Percentiles rank a stretch among this genome's conserved stretches.
phyloP scores from a whole-genome alignment of 148 eudicot species.

The Amaranthus hypochondriacus region DNA sequence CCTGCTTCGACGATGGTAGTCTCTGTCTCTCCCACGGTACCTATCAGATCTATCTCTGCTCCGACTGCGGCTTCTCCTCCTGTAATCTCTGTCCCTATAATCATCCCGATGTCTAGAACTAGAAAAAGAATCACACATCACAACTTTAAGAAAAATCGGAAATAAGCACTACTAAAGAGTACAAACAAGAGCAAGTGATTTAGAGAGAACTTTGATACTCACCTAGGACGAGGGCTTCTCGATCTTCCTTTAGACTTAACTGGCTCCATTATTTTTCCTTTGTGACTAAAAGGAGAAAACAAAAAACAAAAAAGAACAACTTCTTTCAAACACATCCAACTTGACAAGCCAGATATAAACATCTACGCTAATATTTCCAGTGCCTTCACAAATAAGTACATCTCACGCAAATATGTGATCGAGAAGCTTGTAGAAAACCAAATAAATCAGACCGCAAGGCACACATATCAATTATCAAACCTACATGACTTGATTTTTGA shows the following conservation, averaged over 20 bases:
- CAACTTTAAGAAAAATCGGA: background rate
- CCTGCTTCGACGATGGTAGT: slow-evolving; percentile 51
- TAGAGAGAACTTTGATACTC: background rate
- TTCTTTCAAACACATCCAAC: background rate
- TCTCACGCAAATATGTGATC: background rate
- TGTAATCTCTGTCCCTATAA: slow-evolving; percentile 42
- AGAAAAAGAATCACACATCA: background rate
- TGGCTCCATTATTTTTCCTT: slow-evolving; percentile 37
- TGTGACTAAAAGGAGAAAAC: slow-evolving; percentile 21
- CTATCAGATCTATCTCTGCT: slow-evolving; percentile 61
- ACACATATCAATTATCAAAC: background rate
- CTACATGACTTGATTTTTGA: background rate
- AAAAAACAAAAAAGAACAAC: background rate
- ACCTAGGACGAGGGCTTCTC: slow-evolving; percentile 50
- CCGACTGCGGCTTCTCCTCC: slow-evolving; percentile 61
- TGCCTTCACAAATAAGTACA: background rate
- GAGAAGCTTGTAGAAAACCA: background rate
- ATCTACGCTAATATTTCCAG: background rate
- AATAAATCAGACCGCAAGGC: background rate
- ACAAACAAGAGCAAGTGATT: background rate
- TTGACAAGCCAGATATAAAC: background rate
- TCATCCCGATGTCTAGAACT: slow-evolving; percentile 48
- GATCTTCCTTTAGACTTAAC: slow-evolving; percentile 32
- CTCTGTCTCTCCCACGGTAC: slow-evolving; percentile 42
- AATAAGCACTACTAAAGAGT: background rate